Conservation (phyloP, 768 basidiomycete species). For the Trametes sanguinea region DNA sequence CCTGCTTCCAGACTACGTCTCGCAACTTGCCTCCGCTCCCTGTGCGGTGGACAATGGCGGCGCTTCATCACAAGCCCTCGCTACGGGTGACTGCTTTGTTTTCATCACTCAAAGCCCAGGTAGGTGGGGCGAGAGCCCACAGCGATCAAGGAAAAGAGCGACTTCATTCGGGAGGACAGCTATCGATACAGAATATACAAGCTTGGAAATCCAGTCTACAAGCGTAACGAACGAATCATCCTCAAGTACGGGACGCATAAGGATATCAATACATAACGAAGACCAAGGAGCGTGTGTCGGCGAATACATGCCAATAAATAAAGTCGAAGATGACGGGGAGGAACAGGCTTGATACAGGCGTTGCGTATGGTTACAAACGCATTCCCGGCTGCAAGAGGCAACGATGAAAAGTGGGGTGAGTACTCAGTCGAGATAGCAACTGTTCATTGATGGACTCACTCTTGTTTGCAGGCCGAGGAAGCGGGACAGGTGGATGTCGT, state of each 20-base stretch:
- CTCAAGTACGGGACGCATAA: not conserved
- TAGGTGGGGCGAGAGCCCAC: too few relatives aligned
- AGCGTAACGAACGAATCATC: not conserved
- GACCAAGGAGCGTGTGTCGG: not conserved
- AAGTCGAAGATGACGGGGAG: not conserved
- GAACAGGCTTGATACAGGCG: not conserved
- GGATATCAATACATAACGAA: not conserved
- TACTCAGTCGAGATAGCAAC: too few relatives aligned
- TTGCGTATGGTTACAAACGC: not conserved
- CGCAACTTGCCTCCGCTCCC: too few relatives aligned
- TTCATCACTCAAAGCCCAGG: too few relatives aligned
- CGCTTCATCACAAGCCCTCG: too few relatives aligned
- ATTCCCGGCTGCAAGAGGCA: not conserved
- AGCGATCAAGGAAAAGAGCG: too few relatives aligned
- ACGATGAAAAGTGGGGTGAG: too few relatives aligned
- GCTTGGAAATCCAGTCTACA: not conserved
- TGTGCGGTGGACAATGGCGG: too few relatives aligned
- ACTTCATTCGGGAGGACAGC: not conserved
- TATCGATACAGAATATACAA: not conserved
- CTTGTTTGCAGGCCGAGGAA: too few relatives aligned
- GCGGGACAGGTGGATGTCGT: not conserved
- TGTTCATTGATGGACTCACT: too few relatives aligned
- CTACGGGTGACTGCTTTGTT: too few relatives aligned
- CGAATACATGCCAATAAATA: not conserved
- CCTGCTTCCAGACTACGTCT: too few relatives aligned